These are phyloP conservation scores for Aspergillus cejpii DNA, from an alignment of 2,329 filamentous ascomycete species.

Conservation along the genomic window DNA sequence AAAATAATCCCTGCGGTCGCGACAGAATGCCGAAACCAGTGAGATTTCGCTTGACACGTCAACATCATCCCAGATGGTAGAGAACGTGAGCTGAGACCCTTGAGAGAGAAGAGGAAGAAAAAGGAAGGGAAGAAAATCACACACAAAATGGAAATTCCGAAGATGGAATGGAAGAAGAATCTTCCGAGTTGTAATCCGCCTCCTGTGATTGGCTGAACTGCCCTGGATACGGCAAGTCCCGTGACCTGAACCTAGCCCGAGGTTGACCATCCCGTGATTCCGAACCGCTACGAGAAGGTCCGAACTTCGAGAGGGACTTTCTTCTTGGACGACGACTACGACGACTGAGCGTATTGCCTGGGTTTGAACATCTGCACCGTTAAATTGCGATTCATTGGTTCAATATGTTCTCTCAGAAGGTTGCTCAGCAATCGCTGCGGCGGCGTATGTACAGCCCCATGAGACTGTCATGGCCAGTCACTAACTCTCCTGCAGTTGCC, in stretches of 20 bases:
- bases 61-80: conserved; percentile 36
- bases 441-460: conserved; percentile 39
- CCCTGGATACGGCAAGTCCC: conserved; percentile 17
- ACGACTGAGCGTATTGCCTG: conserved; percentile 9
- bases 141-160: conserved; percentile 13
- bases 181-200: conserved; percentile 33
- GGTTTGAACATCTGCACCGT: conserved; percentile 7
- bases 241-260: conserved; percentile 35
- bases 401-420: conserved; percentile 45
- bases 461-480: conserved; percentile 13
- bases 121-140: conserved; percentile 14
- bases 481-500: conserved; percentile 36
- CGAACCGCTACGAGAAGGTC: conserved; percentile 29
- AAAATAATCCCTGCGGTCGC: conserved; percentile 34
- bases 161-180: conserved; percentile 29
- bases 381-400: conserved; percentile 3
- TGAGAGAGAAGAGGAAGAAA: conserved; percentile 24
- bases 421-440: conserved; percentile 44
- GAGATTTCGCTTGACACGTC: conserved; percentile 35
- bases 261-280: conserved; percentile 36
- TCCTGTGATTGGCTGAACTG: conserved; percentile 32
- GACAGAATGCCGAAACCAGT: conserved; percentile 44
- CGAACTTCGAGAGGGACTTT: conserved; percentile 17
- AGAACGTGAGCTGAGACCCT: conserved; percentile 39
- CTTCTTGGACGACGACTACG: conserved; percentile 14